Evolutionary conservation across 371 early-diverging fungal genomes (phyloP), one percentile per base, ranked within the genome.

Genomic region (Mortierella sp.): DNA sequence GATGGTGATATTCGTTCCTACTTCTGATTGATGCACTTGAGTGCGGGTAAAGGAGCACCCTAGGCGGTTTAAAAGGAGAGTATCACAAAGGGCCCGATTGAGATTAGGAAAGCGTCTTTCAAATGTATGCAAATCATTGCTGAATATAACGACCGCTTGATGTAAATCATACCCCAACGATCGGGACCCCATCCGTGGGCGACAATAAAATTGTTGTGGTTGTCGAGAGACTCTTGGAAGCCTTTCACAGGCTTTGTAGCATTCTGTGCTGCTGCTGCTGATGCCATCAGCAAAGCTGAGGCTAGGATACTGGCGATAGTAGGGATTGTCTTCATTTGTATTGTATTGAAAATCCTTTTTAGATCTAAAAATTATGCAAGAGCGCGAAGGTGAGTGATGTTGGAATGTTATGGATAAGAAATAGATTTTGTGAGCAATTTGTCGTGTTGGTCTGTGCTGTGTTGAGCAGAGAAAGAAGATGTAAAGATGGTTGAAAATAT

Each of bases 11-110:
- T 47, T 55, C 0, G 75, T 72, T 14, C 70, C 75, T 1, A 0
- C 43, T 18, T 20, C 18, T 2, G 70, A 39, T 66, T 69, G 61
- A 66, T 81, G 76, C 18, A 81, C 76, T 45, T 75, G 81, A 8
- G 75, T 81, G 5, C 64, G 61, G 20, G 70, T 72, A 51, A 75
- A 81, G 2, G 81, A 66, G 57, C 81, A 75, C 8, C 81, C 81
- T 77, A 37, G 10, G 28, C 28, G 11, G 26, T 45, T 22, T 14
- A 16, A 16, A 61, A 20, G 6, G 5, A 1, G 45, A 26, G 9
- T 14, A 62, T 11, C 10, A 45, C 11, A 22, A 40, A 12, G 22
- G 20, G 8, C 20, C 35, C 35, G 35, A 35, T 35, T 35, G 35
- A 35, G 6, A 35, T 35, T 35, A 35, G 35, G 35, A 35, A 35